Evolutionary conservation across 352 stramenopile genomes (phyloP).

Genomic region (Phytophthora colocasiae): DNA sequence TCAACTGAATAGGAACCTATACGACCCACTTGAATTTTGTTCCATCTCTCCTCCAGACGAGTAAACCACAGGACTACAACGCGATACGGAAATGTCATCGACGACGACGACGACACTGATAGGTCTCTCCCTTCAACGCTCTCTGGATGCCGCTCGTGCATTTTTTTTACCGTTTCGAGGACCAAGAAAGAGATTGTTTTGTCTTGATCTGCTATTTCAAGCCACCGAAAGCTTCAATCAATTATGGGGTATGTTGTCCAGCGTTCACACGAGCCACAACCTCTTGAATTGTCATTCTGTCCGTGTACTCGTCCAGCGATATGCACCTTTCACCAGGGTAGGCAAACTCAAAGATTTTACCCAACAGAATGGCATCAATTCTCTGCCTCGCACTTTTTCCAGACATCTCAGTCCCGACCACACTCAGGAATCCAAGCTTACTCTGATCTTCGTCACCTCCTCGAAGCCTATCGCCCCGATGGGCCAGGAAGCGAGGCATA

Average conservation of each 20-base stretch:
- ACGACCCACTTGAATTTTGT: neutral
- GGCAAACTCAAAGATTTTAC: conserved; percentile 28
- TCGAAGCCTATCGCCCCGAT: conserved; percentile 26
- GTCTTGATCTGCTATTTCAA: no score
- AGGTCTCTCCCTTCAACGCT: no score
- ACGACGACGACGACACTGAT: no score
- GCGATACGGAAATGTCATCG: no score
- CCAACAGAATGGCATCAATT: conserved; percentile 22
- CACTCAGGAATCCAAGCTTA: conserved; percentile 30
- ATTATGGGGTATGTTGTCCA: no score
- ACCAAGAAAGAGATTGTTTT: no score
- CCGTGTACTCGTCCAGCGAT: conserved; percentile 36
- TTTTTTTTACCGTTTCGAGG: no score
- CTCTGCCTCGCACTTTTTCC: conserved; percentile 11
- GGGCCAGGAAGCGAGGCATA: conserved; percentile 25
- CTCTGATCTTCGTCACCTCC: conserved; percentile 13
- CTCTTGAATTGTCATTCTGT: conserved; percentile 31
- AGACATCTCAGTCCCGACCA: conserved; percentile 1
- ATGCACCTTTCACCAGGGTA: conserved; percentile 22
- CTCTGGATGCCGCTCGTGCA: no score
- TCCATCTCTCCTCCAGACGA: conserved; percentile 17
- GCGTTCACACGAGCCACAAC: conserved; percentile 17
- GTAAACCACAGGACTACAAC: neutral
- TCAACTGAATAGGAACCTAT: conserved; percentile 17
- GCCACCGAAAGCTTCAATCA: no score